Conservation (phyloP, 1,284 basidiomycete genomes). For the Violaceomyces palustris region DNA sequence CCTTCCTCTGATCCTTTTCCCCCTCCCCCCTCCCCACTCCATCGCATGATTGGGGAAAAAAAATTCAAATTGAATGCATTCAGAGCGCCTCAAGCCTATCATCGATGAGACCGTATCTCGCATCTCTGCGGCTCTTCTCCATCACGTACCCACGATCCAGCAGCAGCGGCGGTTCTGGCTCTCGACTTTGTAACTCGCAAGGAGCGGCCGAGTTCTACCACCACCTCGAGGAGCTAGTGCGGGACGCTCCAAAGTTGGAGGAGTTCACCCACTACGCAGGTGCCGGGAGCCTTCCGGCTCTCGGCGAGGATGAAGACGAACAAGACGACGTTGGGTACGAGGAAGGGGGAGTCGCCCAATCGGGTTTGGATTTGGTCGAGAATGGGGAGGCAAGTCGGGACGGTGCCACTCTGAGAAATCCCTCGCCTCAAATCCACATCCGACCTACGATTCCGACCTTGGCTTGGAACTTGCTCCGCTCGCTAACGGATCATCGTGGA, state of each 20-base stretch:
- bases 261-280: slow-evolving; percentile 38
- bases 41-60: too few species aligned
- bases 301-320: slow-evolving; percentile 25
- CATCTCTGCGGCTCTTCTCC: slow-evolving; percentile 14
- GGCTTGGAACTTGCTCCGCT: too few species aligned
- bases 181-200: too few species aligned
- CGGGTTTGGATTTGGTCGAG: slow-evolving; percentile 18
- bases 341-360: slow-evolving; percentile 3
- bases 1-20: too few species aligned
- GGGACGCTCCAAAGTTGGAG: slow-evolving; percentile 7
- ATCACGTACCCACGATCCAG: slow-evolving; percentile 35
- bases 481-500: too few species aligned
- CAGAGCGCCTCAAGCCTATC: too few species aligned
- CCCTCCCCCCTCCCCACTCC: too few species aligned
- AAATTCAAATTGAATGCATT: too few species aligned
- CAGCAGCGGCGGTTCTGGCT: slow-evolving; percentile 9
- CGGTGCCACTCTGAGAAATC: too few species aligned
- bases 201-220: slow-evolving; percentile 32
- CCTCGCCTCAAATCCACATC: too few species aligned
- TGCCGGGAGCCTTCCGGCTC: slow-evolving; percentile 18
- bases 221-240: slow-evolving; percentile 19
- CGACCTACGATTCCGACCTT: too few species aligned
- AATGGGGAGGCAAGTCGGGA: slow-evolving; percentile 2
- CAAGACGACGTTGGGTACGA: slow-evolving; percentile 21
- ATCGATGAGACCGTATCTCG: slow-evolving; percentile 10